Base-by-base conservation (phyloP, 2,329 filamentous ascomycete genomes). In the Aspergillus latus region DNA sequence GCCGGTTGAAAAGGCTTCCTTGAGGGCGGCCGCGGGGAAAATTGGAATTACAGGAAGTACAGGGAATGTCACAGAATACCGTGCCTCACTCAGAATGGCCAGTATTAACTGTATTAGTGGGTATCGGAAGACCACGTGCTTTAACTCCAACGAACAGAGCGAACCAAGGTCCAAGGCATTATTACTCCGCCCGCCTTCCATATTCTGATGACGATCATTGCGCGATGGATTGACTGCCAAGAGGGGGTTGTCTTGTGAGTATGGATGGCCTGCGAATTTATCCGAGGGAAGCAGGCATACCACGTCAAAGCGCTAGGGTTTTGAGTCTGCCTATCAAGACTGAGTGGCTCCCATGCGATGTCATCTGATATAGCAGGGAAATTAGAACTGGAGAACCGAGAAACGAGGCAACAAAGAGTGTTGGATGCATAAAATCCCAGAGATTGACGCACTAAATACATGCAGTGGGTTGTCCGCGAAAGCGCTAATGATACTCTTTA, bases 1-100 rank as follows among this genome's bases (percentile, higher is more conserved):
- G 64, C 64, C 64, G 62, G 64, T 55, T 59, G 59, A 63, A 66
- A 63, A 59, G 42, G 16, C 32, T 36, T 45, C 21, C 26, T 32
- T 40, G 48, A 51, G 56, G 58, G 57, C 57, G 57, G 57, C 50
- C 62, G 54, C 56, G 53, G 49, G 49, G 58, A 40, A 50, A 16
- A 21, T 21, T 43, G 39, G 40, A 30, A 39, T 48, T 52, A 56
- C 54, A 37, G 13, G 15, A 40, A 34, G 49, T 58, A 54, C 36
- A 47, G 21, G 49, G 44, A 56, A 49, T 49, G 54, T 56, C 49
- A 62, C 49, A 54, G 52, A 46, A 57, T 50, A 37, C 13, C 42
- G 5, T 16, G 9, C 43, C 42, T 28, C 44, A n/a, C 46, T 10
- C 16, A 34, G 36, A 29, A 15, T 21, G 6, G 16, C 11, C 6